These are phyloP conservation scores for Venturiaceae sp. DNA, from an alignment of 2,329 filamentous ascomycete genomes.

Conservation along the genomic window DNA sequence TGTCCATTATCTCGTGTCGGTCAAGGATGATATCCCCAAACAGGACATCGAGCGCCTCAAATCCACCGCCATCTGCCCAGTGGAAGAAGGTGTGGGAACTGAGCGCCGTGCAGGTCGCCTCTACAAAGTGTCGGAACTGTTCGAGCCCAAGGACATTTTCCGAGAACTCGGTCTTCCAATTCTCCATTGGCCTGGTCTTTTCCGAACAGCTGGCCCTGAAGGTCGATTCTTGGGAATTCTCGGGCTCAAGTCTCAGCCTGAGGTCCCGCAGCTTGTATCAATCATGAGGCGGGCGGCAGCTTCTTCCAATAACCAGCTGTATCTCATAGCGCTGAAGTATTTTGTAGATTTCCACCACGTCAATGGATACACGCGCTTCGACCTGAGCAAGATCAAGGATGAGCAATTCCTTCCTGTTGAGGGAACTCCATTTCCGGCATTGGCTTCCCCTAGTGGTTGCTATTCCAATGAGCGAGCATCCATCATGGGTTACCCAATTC, in stretches of 20 bases:
- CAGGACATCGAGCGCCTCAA: constrained; percentile 73
- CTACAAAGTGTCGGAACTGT: constrained; percentile 70
- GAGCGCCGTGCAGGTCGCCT: constrained; percentile 22
- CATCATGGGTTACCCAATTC: constrained; percentile 70
- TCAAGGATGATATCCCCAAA: constrained; percentile 75
- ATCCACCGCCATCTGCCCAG: constrained; percentile 71
- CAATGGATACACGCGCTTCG: constrained; percentile 63
- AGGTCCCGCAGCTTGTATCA: constrained; percentile 62
- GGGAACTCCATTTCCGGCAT: constrained; percentile 46
- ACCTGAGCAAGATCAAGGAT: constrained; percentile 37
- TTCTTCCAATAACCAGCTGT: constrained; percentile 40
- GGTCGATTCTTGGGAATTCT: constrained; percentile 63
- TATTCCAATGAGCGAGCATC: constrained; percentile 72
- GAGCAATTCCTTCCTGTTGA: constrained; percentile 58
- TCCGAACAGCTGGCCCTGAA: constrained; percentile 57
- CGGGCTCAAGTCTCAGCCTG: constrained; percentile 64
- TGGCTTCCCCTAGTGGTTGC: constrained; percentile 67
- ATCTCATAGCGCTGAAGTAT: constrained; percentile 66
- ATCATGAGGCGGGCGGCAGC: constrained; percentile 60
- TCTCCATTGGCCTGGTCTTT: constrained; percentile 72
- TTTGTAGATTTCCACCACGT: constrained; percentile 71
- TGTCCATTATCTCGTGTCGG: constrained; percentile 87
- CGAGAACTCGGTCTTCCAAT: constrained; percentile 64
- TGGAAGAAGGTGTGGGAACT: constrained; percentile 44
- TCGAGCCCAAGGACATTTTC: constrained; percentile 64